phyloP scores from a whole-genome alignment of 768 basidiomycete species.

The Jaapia argillacea region DNA sequence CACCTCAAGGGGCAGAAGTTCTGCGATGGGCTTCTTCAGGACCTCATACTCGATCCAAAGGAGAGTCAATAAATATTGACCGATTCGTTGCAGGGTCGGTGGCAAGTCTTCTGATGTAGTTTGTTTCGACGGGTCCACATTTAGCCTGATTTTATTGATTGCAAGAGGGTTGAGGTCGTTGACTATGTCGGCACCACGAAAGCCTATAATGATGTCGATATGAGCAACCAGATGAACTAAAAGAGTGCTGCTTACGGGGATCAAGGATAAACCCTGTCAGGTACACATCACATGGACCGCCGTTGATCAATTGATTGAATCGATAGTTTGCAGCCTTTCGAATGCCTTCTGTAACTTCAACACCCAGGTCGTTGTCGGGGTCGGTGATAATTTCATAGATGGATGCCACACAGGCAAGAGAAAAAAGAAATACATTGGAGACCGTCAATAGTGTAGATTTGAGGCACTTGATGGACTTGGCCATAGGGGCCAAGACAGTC shows the following conservation, averaged over 20 bases:
- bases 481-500: conserved; percentile 12
- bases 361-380: not conserved
- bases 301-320: conserved; percentile 14
- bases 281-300: conserved; percentile 11
- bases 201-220: too few species aligned
- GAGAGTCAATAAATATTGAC: too few species aligned
- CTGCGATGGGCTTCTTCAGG: too few species aligned
- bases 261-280: conserved; percentile 15
- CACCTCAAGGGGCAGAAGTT: too few species aligned
- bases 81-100: too few species aligned
- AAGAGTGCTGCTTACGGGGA: conserved; percentile 12
- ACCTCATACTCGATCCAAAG: too few species aligned
- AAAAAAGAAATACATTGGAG: conserved; percentile 17
- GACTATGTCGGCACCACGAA: too few species aligned
- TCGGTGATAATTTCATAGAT: conserved; percentile 3
- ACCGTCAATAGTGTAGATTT: conserved; percentile 13
- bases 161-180: too few species aligned
- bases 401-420: conserved; percentile 13
- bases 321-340: conserved; percentile 8
- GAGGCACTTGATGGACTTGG: conserved; percentile 16
- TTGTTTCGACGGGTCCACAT: too few species aligned
- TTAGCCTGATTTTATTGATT: too few species aligned
- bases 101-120: too few species aligned
- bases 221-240: too few species aligned
- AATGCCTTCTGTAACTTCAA: conserved; percentile 5